Conservation (phyloP, 176 grass and related monocot species). For the Eleusine coracana region DNA sequence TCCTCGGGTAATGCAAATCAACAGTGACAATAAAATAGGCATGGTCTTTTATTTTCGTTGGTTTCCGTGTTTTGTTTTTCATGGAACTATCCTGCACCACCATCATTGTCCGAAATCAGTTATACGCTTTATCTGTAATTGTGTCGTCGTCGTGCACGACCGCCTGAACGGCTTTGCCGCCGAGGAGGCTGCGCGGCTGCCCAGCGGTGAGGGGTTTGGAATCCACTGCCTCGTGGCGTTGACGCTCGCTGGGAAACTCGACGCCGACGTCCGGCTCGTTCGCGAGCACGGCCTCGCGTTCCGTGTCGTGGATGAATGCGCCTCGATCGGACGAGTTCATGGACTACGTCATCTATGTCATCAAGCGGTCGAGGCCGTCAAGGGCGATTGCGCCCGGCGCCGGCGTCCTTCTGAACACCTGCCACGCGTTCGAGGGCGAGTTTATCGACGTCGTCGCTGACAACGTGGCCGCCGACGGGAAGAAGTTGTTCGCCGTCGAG, state of each 20-base stretch:
- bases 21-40: too few species aligned
- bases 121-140: too few species aligned
- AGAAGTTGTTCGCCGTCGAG: constrained; percentile 53
- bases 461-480: constrained; percentile 10
- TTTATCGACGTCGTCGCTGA: constrained; percentile 27
- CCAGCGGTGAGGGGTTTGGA: constrained; percentile 36
- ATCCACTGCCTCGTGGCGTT: constrained; percentile 42
- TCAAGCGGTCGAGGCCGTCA: background rate
- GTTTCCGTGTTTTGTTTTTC: too few species aligned
- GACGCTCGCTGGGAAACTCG: background rate
- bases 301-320: constrained; percentile 13
- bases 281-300: background rate
- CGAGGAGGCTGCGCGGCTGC: too few species aligned
- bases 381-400: background rate
- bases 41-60: too few species aligned
- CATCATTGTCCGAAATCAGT: too few species aligned
- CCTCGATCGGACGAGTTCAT: constrained; percentile 25
- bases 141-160: too few species aligned
- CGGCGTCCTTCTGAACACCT: constrained; percentile 36
- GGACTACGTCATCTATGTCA: background rate
- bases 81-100: too few species aligned
- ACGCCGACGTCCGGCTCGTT: constrained; percentile 23
- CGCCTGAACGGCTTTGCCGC: too few species aligned
- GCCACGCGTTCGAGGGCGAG: constrained; percentile 1
- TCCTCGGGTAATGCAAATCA: too few species aligned